Conservation (phyloP, 2,329 filamentous ascomycete genomes). For the Aureobasidium subglaciale region DNA sequence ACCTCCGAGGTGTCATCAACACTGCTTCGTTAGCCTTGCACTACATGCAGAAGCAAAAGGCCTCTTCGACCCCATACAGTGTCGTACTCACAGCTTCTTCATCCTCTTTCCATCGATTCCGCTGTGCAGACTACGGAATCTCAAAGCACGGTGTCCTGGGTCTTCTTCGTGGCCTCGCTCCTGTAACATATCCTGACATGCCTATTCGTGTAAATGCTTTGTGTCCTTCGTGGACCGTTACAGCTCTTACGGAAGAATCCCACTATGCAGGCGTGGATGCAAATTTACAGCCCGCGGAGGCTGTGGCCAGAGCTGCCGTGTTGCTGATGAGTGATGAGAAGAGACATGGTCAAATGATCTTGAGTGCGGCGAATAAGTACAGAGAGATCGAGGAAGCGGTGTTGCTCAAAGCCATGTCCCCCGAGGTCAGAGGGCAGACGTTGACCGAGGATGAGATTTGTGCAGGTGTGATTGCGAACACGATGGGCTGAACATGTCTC, state of each 20-base stretch:
- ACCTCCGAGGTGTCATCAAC: constrained; percentile 36
- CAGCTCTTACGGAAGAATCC: constrained; percentile 38
- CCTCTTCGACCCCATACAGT: constrained; percentile 28
- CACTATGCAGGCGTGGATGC: constrained; percentile 36
- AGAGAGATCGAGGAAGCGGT: constrained; percentile 44
- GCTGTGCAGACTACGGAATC: constrained; percentile 47
- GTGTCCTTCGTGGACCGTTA: constrained; percentile 50
- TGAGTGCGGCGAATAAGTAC: constrained; percentile 42
- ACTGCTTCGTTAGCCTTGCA: constrained; percentile 36
- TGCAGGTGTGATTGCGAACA: background rate
- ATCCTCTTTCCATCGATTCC: constrained; percentile 44
- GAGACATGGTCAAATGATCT: constrained; percentile 48
- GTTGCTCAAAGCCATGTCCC: background rate
- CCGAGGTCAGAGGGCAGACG: constrained; percentile 2
- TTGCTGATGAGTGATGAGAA: constrained; percentile 44
- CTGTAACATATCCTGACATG: constrained; percentile 31
- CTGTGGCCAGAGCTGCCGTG: constrained; percentile 44
- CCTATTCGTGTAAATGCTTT: constrained; percentile 52
- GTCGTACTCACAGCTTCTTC: constrained; percentile 49
- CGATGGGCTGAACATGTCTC: background rate
- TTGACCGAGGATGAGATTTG: constrained; percentile 8
- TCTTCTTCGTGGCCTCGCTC: constrained; percentile 42
- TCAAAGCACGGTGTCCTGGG: constrained; percentile 52
- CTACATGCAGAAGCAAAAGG: constrained; percentile 40
- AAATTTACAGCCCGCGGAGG: constrained; percentile 38